A percentile compares a stretch with the other conserved stretches of the same genome.
Conservation (phyloP, 305 asterid genomes). For the Withania somnifera region DNA sequence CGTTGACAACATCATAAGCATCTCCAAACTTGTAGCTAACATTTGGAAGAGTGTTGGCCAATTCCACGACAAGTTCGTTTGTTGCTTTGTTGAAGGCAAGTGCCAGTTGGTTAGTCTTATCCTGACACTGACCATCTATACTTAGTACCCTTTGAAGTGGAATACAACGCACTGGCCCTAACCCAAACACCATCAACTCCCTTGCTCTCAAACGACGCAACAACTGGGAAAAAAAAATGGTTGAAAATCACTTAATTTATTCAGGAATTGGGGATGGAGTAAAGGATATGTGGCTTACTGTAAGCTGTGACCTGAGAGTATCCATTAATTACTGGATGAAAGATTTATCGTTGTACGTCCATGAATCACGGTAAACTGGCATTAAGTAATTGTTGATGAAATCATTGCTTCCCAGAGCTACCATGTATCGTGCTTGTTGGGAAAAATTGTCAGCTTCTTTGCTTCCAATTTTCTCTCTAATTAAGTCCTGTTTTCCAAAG, state of each 20-base stretch:
- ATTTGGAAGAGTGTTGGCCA: conserved; percentile 45
- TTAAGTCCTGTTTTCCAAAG: conserved; percentile 52
- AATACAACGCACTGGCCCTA: conserved; percentile 94
- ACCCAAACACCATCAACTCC: conserved; percentile 64
- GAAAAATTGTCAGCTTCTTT: conserved; percentile 42
- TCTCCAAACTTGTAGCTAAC: conserved; percentile 64
- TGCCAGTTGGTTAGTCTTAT: conserved; percentile 60
- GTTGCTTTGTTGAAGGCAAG: conserved; percentile 42
- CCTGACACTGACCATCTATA: conserved; percentile 56
- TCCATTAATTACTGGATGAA: conserved; percentile 45
- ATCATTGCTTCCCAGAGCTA: conserved; percentile 83
- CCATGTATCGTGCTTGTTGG: conserved; percentile 52
- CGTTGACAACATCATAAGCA: conserved; percentile 76
- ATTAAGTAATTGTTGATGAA: conserved; percentile 85
- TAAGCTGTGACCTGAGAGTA: conserved; percentile 49
- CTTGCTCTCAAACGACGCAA: conserved; percentile 64
- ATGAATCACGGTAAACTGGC: conserved; percentile 72
- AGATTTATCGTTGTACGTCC: conserved; percentile 44
- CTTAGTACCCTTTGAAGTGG: conserved; percentile 81
- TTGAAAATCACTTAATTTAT: not conserved
- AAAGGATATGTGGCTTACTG: conserved; percentile 17
- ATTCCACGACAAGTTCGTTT: conserved; percentile 24
- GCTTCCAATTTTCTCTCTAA: conserved; percentile 43
- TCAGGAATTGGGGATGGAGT: not conserved
- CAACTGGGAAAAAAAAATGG: conserved; percentile 18